A percentile compares a stretch with the other conserved stretches of the same genome.
Conservation (phyloP, 2,329 filamentous ascomycete genomes). For the Lojkania enalia region DNA sequence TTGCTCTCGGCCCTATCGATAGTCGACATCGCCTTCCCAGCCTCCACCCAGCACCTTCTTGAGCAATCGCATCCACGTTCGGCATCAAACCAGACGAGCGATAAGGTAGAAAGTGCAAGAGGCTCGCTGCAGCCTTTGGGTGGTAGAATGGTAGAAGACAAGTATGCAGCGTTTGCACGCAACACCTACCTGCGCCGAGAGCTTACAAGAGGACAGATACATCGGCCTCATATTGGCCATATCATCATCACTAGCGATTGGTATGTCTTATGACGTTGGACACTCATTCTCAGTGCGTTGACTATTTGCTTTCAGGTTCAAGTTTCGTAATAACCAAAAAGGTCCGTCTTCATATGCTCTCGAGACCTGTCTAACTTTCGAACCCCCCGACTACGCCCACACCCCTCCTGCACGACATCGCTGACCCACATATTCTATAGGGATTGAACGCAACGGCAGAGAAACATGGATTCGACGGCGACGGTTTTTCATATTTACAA, state of each 20-base stretch:
- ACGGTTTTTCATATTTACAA: slow-evolving; percentile 90
- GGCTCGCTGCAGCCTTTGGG: slow-evolving; percentile 14
- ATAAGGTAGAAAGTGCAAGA: background rate
- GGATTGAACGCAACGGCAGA: slow-evolving; percentile 89
- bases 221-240: slow-evolving; percentile 46
- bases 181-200: background rate
- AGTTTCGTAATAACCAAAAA: slow-evolving; percentile 99
- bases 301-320: slow-evolving; percentile 61
- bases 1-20: slow-evolving; percentile 18
- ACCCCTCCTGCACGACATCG: background rate
- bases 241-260: slow-evolving; percentile 46
- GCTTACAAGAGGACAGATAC: slow-evolving; percentile 43
- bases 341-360: slow-evolving; percentile 61
- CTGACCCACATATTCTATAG: slow-evolving; percentile 49
- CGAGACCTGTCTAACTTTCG: too few species aligned
- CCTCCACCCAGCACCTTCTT: slow-evolving; percentile 1
- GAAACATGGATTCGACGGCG: slow-evolving; percentile 92
- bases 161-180: slow-evolving; percentile 35
- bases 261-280: slow-evolving; percentile 20
- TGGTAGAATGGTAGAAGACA: slow-evolving; percentile 45
- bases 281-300: slow-evolving; percentile 14
- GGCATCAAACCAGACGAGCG: background rate
- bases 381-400: background rate
- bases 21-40: slow-evolving; percentile 7
- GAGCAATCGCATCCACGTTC: background rate